phyloP scores from a whole-genome alignment of 2,329 filamentous ascomycete species.

The Rutstroemia sp. region DNA sequence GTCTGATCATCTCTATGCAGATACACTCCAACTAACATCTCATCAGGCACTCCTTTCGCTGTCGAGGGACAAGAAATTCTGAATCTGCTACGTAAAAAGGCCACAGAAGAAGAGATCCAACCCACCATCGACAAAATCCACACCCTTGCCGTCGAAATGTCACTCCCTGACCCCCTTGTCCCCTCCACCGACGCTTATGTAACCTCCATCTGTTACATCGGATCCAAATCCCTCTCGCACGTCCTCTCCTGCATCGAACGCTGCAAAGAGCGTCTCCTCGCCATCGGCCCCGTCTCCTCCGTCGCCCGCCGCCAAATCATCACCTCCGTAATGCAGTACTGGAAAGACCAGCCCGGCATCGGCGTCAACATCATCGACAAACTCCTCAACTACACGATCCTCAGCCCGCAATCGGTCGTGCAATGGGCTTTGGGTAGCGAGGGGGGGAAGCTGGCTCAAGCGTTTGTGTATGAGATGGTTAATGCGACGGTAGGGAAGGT shows the following conservation, averaged over 20 bases:
- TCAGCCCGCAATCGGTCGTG: constrained; percentile 77
- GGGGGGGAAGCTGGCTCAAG: constrained; percentile 56
- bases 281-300: constrained; percentile 68
- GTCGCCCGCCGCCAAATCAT: constrained; percentile 82
- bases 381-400: constrained; percentile 91
- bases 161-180: constrained; percentile 66
- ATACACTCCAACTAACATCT: constrained; percentile 8
- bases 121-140: constrained; percentile 74
- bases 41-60: constrained; percentile 67
- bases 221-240: constrained; percentile 92
- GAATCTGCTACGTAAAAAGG: constrained; percentile 73
- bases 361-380: constrained; percentile 93
- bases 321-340: constrained; percentile 83
- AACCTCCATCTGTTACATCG: constrained; percentile 87
- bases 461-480: constrained; percentile 84
- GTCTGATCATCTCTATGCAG: constrained; percentile 26
- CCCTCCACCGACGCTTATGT: constrained; percentile 91
- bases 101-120: constrained; percentile 79
- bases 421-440: constrained; percentile 75
- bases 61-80: constrained; percentile 79
- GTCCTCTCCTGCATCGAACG: constrained; percentile 94
- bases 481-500: constrained; percentile 86
- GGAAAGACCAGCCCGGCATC: constrained; percentile 85
- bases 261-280: constrained; percentile 79
- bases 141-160: constrained; percentile 61